Percentiles rank a stretch among this genome's conserved stretches.
These are phyloP conservation scores for Collybiopsis confluens DNA, from an alignment of 768 basidiomycete genomes.

Conservation along the genomic window DNA sequence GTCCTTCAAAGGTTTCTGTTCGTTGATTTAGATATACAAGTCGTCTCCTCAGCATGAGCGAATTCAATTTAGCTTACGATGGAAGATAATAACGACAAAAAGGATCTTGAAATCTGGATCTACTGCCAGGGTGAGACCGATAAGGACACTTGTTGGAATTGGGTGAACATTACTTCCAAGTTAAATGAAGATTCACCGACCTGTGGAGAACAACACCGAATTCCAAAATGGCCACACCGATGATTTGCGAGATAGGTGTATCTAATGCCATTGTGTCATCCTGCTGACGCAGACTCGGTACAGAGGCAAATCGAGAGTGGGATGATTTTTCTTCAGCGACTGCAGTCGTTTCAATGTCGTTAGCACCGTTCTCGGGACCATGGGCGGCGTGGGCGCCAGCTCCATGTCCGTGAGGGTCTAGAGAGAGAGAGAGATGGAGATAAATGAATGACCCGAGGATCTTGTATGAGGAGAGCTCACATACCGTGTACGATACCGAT, in stretches of 20 bases:
- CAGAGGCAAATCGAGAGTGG: not conserved
- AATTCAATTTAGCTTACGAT: conserved; percentile 57
- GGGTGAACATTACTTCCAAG: too few relatives aligned
- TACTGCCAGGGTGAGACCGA: conserved; percentile 89
- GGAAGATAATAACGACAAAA: conserved; percentile 89
- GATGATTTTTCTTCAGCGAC: not conserved
- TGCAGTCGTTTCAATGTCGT: not conserved
- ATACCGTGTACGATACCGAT: conserved; percentile 62
- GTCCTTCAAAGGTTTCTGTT: conserved; percentile 88
- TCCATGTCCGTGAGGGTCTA: conserved; percentile 68
- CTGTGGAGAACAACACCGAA: conserved; percentile 90
- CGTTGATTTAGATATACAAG: too few relatives aligned
- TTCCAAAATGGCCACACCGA: conserved; percentile 92
- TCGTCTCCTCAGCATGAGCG: too few relatives aligned
- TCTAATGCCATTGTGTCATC: conserved; percentile 20
- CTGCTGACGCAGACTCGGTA: not conserved
- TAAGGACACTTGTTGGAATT: conserved; percentile 80
- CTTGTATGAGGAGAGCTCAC: not conserved
- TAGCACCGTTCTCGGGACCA: conserved; percentile 48
- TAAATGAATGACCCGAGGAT: not conserved
- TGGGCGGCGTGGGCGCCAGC: conserved; percentile 59
- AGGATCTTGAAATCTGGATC: conserved; percentile 73
- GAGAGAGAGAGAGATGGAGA: not conserved
- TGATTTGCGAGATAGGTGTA: conserved; percentile 55
- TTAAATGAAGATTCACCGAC: too few relatives aligned